phyloP scores from a whole-genome alignment of 352 stramenopile species.

The Globisporangium middletonii region DNA sequence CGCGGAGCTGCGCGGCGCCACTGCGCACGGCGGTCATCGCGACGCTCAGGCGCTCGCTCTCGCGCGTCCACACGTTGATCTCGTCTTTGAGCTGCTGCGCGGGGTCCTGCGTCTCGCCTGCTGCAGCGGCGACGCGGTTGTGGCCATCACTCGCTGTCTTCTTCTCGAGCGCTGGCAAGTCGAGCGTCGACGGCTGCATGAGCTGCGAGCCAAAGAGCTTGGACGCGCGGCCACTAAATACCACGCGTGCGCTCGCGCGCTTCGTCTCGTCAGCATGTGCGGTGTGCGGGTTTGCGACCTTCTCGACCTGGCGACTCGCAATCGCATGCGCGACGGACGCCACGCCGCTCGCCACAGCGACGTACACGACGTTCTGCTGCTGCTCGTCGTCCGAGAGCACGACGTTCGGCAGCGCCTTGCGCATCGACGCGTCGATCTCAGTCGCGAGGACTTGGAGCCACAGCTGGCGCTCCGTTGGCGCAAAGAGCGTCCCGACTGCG shows the following conservation, averaged over 20 bases:
- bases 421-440: conserved; percentile 45
- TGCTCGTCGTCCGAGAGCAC: conserved; percentile 35
- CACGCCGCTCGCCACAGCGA: conserved; percentile 28
- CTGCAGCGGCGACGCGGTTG: conserved; percentile 8
- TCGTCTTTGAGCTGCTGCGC: conserved; percentile 30
- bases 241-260: conserved; percentile 36
- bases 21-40: conserved; percentile 1
- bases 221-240: conserved; percentile 64
- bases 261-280: conserved; percentile 15
- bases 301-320: conserved; percentile 28
- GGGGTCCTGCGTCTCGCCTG: conserved; percentile 21
- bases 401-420: conserved; percentile 23
- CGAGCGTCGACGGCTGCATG: conserved; percentile 54
- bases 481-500: conserved; percentile 46
- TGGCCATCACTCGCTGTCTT: conserved; percentile 1
- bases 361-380: conserved; percentile 45
- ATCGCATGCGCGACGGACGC: conserved; percentile 39
- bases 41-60: conserved; percentile 7
- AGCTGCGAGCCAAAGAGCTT: conserved; percentile 70
- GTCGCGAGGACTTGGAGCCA: conserved; percentile 59
- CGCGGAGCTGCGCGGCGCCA: background rate
- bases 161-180: conserved; percentile 27
- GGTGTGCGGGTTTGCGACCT: conserved; percentile 27
- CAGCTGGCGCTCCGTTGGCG: conserved; percentile 37
- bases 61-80: conserved; percentile 34